A percentile compares a stretch with the other conserved stretches of the same genome.
These are phyloP conservation scores for Penicillium psychrofluorescens DNA, from an alignment of 495 filamentous ascomycete genomes.

Conservation along the genomic window DNA sequence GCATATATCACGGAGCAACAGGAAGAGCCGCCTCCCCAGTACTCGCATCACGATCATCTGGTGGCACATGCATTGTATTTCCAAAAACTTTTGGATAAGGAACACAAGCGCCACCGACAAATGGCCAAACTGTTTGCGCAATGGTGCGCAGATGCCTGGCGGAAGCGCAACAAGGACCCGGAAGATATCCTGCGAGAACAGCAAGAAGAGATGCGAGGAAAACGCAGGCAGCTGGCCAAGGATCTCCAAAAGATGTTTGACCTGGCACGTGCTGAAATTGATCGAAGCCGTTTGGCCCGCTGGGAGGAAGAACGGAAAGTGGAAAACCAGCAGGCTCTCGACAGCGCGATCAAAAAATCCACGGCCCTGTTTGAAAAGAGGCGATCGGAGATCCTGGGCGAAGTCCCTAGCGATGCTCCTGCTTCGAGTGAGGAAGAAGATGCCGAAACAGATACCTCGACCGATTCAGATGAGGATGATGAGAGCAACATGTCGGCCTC, in stretches of 20 bases:
- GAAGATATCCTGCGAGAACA: conserved; percentile 42
- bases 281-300: conserved; percentile 58
- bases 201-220: conserved; percentile 41
- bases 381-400: conserved; percentile 45
- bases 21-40: conserved; percentile 64
- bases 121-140: conserved; percentile 37
- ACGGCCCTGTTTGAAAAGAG: conserved; percentile 49
- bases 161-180: conserved; percentile 38
- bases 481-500: conserved; percentile 66
- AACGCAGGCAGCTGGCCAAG: conserved; percentile 62
- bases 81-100: conserved; percentile 65
- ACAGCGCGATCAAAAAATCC: conserved; percentile 71
- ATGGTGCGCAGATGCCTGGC: conserved; percentile 39
- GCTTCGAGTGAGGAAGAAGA: conserved; percentile 45
- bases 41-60: conserved; percentile 79
- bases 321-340: conserved; percentile 71
- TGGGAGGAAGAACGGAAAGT: conserved; percentile 85
- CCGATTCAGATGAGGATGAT: conserved; percentile 35
- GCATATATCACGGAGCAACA: conserved; percentile 72
- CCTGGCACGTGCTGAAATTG: conserved; percentile 67
- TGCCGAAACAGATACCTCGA: conserved; percentile 32
- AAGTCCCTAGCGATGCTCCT: conserved; percentile 30
- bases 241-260: conserved; percentile 72
- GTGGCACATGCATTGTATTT: conserved; percentile 75
- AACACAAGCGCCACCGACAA: conserved; percentile 62